phyloP scores from a whole-genome alignment of 1,139 yeast species.

The Saccharomyces hybrid region DNA sequence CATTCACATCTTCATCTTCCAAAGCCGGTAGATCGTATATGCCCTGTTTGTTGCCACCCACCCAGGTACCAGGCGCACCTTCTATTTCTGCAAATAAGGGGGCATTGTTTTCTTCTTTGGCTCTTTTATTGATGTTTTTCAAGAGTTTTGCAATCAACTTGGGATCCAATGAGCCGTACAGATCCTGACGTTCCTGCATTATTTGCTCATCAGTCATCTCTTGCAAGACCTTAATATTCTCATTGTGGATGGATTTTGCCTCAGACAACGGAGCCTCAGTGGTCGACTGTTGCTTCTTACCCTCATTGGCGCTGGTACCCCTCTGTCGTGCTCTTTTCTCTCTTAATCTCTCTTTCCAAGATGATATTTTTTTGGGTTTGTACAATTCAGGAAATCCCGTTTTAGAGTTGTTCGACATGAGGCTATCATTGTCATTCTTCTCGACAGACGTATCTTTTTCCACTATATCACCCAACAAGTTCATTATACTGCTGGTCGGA shows the following conservation, averaged over 20 bases:
- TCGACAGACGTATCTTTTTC: constrained; percentile 47
- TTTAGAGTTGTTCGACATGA: constrained; percentile 4
- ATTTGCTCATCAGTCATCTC: constrained; percentile 64
- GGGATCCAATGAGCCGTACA: constrained; percentile 65
- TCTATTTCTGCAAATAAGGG: constrained; percentile 46
- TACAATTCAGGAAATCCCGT: constrained; percentile 41
- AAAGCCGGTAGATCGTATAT: constrained; percentile 31
- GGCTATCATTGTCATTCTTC: constrained; percentile 27
- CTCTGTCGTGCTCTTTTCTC: constrained; percentile 23
- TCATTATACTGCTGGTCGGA: constrained; percentile 38
- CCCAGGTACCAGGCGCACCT: constrained; percentile 60
- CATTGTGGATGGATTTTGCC: constrained; percentile 67
- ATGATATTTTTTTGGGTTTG: constrained; percentile 34
- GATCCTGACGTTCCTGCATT: constrained; percentile 55
- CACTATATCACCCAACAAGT: constrained; percentile 66
- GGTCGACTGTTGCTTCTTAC: constrained; percentile 6
- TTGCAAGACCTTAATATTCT: constrained; percentile 57
- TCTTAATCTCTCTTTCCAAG: constrained; percentile 37
- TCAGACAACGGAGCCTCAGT: constrained; percentile 35
- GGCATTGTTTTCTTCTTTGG: constrained; percentile 13
- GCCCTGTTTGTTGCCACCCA: constrained; percentile 44
- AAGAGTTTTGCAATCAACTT: constrained; percentile 51
- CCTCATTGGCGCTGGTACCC: background rate
- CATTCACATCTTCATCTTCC: constrained; percentile 30
- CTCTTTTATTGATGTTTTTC: constrained; percentile 38